phyloP scores from a whole-genome alignment of 2,329 filamentous ascomycete genomes.

The Nemania abortiva region DNA sequence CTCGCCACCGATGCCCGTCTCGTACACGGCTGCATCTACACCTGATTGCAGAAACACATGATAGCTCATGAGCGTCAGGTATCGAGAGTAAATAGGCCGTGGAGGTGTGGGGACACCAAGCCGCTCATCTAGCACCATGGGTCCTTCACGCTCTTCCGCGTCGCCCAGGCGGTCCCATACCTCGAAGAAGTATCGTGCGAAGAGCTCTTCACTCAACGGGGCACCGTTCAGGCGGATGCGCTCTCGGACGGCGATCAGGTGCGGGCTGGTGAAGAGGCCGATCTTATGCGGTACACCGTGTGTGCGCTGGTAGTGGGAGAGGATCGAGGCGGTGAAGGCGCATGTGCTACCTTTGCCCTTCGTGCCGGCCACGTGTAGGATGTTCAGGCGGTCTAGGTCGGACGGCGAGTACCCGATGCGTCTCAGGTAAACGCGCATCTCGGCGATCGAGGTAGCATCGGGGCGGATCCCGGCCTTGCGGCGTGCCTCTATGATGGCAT shows the following conservation, averaged over 20 bases:
- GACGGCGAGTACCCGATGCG: constrained; percentile 79
- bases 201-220: constrained; percentile 69
- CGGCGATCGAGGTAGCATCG: constrained; percentile 76
- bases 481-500: constrained; percentile 81
- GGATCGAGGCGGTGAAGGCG: constrained; percentile 73
- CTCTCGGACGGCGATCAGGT: constrained; percentile 75
- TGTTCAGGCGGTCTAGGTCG: constrained; percentile 71
- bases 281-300: constrained; percentile 58
- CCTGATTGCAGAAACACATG: constrained; percentile 73
- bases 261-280: constrained; percentile 77
- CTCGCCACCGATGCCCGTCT: constrained; percentile 76
- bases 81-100: constrained; percentile 70
- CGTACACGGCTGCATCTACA: constrained; percentile 73
- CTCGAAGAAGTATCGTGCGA: constrained; percentile 75
- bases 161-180: constrained; percentile 70
- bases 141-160: constrained; percentile 49
- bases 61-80: constrained; percentile 60
- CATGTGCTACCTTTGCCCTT: constrained; percentile 82
- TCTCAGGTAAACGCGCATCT: constrained; percentile 82
- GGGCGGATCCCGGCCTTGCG: constrained; percentile 78
- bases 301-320: constrained; percentile 62
- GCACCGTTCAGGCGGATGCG: constrained; percentile 72
- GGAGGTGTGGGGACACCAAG: constrained; percentile 52
- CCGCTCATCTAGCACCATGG: constrained; percentile 47
- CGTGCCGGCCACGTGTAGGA: constrained; percentile 79